Conservation (phyloP, 495 filamentous ascomycete species). For the Hypoxylon crocopeplum region DNA sequence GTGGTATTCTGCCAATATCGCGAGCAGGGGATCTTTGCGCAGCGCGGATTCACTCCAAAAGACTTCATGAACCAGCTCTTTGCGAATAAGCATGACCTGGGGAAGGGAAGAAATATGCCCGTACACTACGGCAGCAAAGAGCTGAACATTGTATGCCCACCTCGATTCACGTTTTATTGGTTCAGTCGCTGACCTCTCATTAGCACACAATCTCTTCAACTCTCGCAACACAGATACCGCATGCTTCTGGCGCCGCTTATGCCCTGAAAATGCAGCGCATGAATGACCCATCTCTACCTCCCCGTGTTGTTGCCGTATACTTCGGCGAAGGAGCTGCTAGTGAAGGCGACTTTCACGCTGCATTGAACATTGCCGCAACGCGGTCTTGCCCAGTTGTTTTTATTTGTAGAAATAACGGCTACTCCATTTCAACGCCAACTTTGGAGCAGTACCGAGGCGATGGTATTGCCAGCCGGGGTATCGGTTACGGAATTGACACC, state of each 20-base stretch:
- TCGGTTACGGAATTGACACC: constrained; percentile 97
- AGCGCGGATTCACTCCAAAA: constrained; percentile 84
- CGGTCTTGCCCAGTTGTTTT: constrained; percentile 90
- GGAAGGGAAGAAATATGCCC: constrained; percentile 93
- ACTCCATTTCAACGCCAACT: constrained; percentile 92
- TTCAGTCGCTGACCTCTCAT: not conserved
- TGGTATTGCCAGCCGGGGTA: constrained; percentile 92
- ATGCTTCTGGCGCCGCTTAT: constrained; percentile 92
- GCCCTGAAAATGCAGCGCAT: constrained; percentile 86
- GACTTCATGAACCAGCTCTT: constrained; percentile 97
- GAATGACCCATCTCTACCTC: constrained; percentile 67
- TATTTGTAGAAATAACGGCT: constrained; percentile 97
- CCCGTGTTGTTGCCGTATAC: constrained; percentile 83
- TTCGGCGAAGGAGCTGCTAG: constrained; percentile 98
- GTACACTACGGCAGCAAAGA: constrained; percentile 90
- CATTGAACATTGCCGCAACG: constrained; percentile 94
- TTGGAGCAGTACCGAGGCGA: constrained; percentile 97
- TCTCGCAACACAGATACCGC: constrained; percentile 93
- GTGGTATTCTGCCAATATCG: constrained; percentile 95
- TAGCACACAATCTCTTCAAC: constrained; percentile 94
- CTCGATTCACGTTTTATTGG: not conserved
- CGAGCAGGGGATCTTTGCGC: constrained; percentile 87
- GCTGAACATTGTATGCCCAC: constrained; percentile 72
- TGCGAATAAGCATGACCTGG: constrained; percentile 81
- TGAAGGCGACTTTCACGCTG: constrained; percentile 98